Conservation (phyloP, 352 stramenopile species). For the Phytophthora sp. region DNA sequence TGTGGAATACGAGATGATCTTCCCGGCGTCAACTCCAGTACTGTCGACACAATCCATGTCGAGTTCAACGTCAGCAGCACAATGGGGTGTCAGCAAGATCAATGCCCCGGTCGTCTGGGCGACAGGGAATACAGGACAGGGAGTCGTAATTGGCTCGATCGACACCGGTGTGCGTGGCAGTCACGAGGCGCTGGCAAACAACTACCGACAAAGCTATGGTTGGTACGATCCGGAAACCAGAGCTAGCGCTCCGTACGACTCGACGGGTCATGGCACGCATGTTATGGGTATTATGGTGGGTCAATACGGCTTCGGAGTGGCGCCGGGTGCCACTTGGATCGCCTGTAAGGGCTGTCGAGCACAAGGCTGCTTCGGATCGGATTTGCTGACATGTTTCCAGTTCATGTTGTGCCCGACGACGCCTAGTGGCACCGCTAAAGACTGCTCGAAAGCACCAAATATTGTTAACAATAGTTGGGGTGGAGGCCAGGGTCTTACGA, state of each 20-base stretch:
- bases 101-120: slow-evolving; percentile 56
- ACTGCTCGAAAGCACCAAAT: slow-evolving; percentile 59
- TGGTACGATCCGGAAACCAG: slow-evolving; percentile 67
- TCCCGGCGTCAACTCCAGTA: slow-evolving; percentile 38
- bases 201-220: slow-evolving; percentile 50
- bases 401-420: slow-evolving; percentile 75
- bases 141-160: slow-evolving; percentile 64
- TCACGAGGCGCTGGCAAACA: slow-evolving; percentile 51
- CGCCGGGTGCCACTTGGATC: slow-evolving; percentile 62
- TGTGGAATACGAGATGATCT: slow-evolving; percentile 49
- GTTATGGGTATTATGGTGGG: slow-evolving; percentile 56
- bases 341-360: slow-evolving; percentile 57
- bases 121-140: slow-evolving; percentile 54
- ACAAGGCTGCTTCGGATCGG: slow-evolving; percentile 47
- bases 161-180: slow-evolving; percentile 62
- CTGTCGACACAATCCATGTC: slow-evolving; percentile 43
- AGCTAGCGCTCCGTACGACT: slow-evolving; percentile 45
- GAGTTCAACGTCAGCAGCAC: slow-evolving; percentile 31
- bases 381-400: slow-evolving; percentile 62
- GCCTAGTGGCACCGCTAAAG: slow-evolving; percentile 39
- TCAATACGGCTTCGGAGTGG: slow-evolving; percentile 55
- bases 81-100: slow-evolving; percentile 64
- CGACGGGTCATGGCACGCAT: slow-evolving; percentile 61
- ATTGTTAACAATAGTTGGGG: slow-evolving; percentile 82
- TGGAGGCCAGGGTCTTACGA: slow-evolving; percentile 48